phyloP scores from a whole-genome alignment of 495 filamentous ascomycete species.

The Tuber brumale region DNA sequence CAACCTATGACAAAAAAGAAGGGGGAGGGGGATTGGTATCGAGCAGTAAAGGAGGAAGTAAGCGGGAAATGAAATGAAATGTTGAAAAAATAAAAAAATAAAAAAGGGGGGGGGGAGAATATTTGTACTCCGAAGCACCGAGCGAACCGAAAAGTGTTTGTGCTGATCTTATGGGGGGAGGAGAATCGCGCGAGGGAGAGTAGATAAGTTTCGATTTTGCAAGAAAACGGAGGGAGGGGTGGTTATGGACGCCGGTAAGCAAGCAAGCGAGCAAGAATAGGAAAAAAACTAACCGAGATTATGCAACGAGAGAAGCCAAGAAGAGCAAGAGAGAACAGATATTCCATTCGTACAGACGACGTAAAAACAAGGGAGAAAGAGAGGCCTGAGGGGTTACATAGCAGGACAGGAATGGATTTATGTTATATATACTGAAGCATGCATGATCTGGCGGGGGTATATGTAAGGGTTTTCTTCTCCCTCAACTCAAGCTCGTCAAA shows the following conservation, averaged over 20 bases:
- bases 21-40: not conserved
- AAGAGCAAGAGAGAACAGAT: not conserved
- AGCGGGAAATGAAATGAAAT: not conserved
- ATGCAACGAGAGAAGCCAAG: not conserved
- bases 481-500: not conserved
- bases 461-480: not conserved
- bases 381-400: not conserved
- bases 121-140: not conserved
- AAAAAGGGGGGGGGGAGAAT: not conserved
- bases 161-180: not conserved
- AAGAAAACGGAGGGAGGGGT: not conserved
- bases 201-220: not conserved
- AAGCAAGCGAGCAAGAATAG: not conserved
- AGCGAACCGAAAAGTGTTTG: not conserved
- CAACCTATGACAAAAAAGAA: not conserved
- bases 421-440: not conserved
- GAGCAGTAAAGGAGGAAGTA: not conserved
- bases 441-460: not conserved
- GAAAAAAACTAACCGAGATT: not conserved
- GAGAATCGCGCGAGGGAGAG: not conserved
- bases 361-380: not conserved
- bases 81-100: not conserved
- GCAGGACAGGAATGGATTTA: conserved; percentile 1
- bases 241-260: not conserved
- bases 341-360: not conserved